These are phyloP conservation scores for Leptomonas pyrrhocoris DNA, from an alignment of 208 protist species.

Conservation along the genomic window DNA sequence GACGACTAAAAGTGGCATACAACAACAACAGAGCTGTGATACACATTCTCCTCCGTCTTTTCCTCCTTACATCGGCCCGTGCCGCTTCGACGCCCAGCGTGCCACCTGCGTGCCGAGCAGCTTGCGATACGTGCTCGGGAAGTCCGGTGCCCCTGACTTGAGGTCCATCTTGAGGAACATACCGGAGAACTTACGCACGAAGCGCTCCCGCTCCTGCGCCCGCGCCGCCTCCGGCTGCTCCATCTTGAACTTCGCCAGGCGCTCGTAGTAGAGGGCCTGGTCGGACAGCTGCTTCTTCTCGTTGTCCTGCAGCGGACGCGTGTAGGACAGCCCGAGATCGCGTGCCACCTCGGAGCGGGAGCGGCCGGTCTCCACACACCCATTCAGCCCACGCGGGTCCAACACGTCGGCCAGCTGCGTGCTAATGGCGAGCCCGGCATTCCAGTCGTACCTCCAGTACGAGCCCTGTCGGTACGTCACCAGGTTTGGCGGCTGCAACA, in stretches of 20 bases:
- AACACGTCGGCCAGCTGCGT: constrained; percentile 84
- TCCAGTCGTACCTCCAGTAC: constrained; percentile 93
- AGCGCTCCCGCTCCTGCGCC: constrained; percentile 81
- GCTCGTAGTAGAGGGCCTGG: constrained; percentile 90
- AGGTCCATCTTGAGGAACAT: constrained; percentile 91
- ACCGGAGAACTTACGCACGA: constrained; percentile 90
- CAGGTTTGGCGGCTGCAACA: constrained; percentile 85
- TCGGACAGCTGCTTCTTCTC: constrained; percentile 91
- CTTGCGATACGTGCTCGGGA: constrained; percentile 87
- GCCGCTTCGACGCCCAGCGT: constrained; percentile 89
- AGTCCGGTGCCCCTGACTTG: constrained; percentile 84
- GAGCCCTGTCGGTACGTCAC: constrained; percentile 86
- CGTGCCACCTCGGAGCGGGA: constrained; percentile 89
- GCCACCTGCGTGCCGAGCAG: constrained; percentile 86
- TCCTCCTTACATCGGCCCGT: constrained; percentile 81
- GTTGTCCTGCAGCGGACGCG: constrained; percentile 84
- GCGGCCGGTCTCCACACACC: constrained; percentile 91
- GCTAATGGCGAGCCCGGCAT: constrained; percentile 85
- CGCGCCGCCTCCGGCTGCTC: constrained; percentile 90
- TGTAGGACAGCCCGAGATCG: constrained; percentile 90
- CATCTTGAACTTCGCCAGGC: constrained; percentile 90
- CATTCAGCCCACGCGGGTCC: constrained; percentile 87
- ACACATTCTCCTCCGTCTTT: too few species aligned
- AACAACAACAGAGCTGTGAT: too few species aligned
- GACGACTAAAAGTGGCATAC: too few species aligned